Evolutionary conservation across 257 asterid species (phyloP).

Genomic region (Petrea volubilis): DNA sequence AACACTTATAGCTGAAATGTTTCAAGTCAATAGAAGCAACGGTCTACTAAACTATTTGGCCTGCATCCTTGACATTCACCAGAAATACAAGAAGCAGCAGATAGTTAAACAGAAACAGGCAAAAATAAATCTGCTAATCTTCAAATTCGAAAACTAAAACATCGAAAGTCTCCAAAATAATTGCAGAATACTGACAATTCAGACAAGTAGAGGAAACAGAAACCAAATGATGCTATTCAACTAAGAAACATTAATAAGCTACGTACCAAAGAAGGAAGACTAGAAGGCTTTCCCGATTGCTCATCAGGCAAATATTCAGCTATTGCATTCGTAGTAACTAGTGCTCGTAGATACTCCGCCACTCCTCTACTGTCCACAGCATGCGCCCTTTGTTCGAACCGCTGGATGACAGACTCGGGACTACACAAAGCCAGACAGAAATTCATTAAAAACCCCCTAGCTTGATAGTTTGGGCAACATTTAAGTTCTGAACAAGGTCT

Average conservation of each 20-base stretch:
- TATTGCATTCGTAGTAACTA: slow-evolving; percentile 79
- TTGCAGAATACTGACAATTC: too few relatives aligned
- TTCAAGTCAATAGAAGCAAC: too few relatives aligned
- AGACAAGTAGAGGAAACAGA: background rate
- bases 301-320: slow-evolving; percentile 92
- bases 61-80: too few relatives aligned
- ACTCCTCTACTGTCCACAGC: slow-evolving; percentile 96
- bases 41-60: too few relatives aligned
- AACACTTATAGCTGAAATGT: too few relatives aligned
- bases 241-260: slow-evolving; percentile 12
- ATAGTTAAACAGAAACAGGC: too few relatives aligned
- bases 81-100: too few relatives aligned
- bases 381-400: slow-evolving; percentile 88
- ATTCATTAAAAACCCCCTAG: slow-evolving; percentile 30
- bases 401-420: slow-evolving; percentile 92
- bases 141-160: too few relatives aligned
- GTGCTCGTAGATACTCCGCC: slow-evolving; percentile 85
- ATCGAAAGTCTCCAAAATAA: too few relatives aligned
- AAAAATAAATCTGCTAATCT: too few relatives aligned
- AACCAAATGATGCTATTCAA: background rate
- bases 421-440: slow-evolving; percentile 39
- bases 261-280: slow-evolving; percentile 92
- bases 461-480: too few relatives aligned
- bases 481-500: background rate
- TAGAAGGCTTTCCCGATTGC: slow-evolving; percentile 86